phyloP scores from a whole-genome alignment of 2,329 filamentous ascomycete species.

The Fusarium drepaniforme region DNA sequence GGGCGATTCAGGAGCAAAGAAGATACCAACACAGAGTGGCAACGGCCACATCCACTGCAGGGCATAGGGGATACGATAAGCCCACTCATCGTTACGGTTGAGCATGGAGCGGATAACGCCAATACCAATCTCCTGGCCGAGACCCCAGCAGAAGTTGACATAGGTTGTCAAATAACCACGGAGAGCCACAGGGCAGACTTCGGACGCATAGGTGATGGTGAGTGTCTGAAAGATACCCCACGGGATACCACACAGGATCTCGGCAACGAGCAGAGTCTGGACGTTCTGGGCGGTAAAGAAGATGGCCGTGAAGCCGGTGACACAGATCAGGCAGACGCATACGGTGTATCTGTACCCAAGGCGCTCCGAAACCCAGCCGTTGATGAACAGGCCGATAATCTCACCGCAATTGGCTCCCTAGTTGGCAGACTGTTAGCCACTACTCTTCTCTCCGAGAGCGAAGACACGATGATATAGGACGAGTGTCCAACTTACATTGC shows the following conservation, averaged over 20 bases:
- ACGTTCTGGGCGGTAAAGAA: constrained; percentile 75
- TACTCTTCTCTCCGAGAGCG: background rate
- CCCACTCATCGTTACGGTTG: constrained; percentile 74
- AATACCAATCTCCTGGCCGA: constrained; percentile 80
- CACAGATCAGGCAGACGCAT: constrained; percentile 65
- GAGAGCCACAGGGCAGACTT: constrained; percentile 79
- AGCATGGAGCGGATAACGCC: constrained; percentile 80
- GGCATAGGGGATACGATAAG: constrained; percentile 77
- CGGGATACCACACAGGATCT: constrained; percentile 73
- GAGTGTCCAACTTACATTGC: constrained; percentile 56
- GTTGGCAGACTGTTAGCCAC: constrained; percentile 38
- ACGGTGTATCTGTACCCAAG: constrained; percentile 77
- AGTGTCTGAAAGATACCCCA: constrained; percentile 72
- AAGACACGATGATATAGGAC: background rate
- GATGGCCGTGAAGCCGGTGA: constrained; percentile 70
- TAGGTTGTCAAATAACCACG: constrained; percentile 80
- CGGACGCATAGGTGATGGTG: constrained; percentile 75
- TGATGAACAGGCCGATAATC: constrained; percentile 75
- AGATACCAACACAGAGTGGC: constrained; percentile 74
- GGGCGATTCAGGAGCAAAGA: constrained; percentile 76
- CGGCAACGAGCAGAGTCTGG: constrained; percentile 68
- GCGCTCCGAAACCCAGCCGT: constrained; percentile 74
- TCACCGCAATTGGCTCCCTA: constrained; percentile 70
- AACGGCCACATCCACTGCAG: constrained; percentile 85
- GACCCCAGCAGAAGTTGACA: constrained; percentile 82